phyloP scores from a whole-genome alignment of 1,284 basidiomycete species.

The Trametes versicolor region DNA sequence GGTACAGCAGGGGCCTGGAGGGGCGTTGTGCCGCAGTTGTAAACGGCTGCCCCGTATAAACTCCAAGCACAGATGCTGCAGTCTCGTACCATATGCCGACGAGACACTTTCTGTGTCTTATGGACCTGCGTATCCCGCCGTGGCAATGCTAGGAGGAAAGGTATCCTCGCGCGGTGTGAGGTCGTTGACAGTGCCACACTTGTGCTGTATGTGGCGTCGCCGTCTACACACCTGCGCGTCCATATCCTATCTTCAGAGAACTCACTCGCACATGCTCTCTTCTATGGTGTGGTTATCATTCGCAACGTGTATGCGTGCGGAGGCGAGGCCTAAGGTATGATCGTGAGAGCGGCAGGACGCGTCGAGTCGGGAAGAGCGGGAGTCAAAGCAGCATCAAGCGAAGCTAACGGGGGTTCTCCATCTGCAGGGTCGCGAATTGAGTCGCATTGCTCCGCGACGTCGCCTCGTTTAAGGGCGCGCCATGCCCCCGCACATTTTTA shows the following conservation, averaged over 20 bases:
- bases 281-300: background rate
- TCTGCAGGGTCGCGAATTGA: constrained; percentile 8
- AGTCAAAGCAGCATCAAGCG: constrained; percentile 4
- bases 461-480: constrained; percentile 7
- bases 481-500: background rate
- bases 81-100: too few species aligned
- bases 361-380: background rate
- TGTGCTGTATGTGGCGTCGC: background rate
- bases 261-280: too few species aligned
- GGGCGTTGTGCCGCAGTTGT: too few species aligned
- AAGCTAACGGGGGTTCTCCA: constrained; percentile 2
- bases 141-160: too few species aligned
- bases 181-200: background rate
- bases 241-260: too few species aligned
- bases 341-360: background rate
- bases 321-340: background rate
- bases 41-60: too few species aligned
- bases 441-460: constrained; percentile 5
- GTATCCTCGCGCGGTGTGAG: background rate
- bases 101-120: too few species aligned
- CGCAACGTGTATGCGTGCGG: background rate
- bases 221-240: too few species aligned
- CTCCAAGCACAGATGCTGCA: too few species aligned
- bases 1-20: too few species aligned
- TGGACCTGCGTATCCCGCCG: too few species aligned